Evolutionary conservation across 1,139 yeast genomes (phyloP), one percentile per base, ranked within the genome.

Genomic region (Yamadazyma songkhlaensis): DNA sequence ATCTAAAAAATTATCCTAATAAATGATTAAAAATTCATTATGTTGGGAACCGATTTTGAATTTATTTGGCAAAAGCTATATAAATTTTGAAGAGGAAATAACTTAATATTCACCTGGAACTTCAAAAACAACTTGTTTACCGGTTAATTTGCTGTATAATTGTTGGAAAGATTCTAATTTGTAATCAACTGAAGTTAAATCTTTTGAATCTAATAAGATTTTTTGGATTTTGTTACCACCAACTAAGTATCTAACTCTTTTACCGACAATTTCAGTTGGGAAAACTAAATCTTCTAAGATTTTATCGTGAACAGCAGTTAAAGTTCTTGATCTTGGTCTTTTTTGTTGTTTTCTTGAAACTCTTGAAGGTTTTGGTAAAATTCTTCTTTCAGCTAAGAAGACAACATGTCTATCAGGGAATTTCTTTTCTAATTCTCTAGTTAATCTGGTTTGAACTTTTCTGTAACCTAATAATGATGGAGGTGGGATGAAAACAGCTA

Each of bases 281-380:
- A 85, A 92, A 57, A 94, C 98, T 68, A 92, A 82, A 77, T 92
- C 98, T 77, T 92, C 98, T 73, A 92, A 88, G 77, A 92, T 79
- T 75, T 89, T 88, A 79, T 92, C 97, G 76, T 92, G 98, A 59
- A 92, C 98, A 65, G 97, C 89, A 62, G 97, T 83, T 74, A 92
- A 83, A 64, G 98, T 92, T 85, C 98, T 89, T 63, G 97, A 90
- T 81, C 96, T 87, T 74, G 98, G 98, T 83, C 98, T 92, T 92
- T 92, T 90, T 81, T 92, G 98, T 62, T 74, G 77, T 73, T 84
- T 85, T 81, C 90, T 86, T 50, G 96, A 81, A 77, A 90, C 84
- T 64, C 86, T 83, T 59, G 88, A 83, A 65, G 88, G 88, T 83
- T 89, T 90, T 79, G 97, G 97, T 71, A 94, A 82, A 78, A 92